A percentile compares a stretch with the other conserved stretches of the same genome.
Conservation (phyloP, 352 stramenopile species). For the Phytophthora tentaculata region DNA sequence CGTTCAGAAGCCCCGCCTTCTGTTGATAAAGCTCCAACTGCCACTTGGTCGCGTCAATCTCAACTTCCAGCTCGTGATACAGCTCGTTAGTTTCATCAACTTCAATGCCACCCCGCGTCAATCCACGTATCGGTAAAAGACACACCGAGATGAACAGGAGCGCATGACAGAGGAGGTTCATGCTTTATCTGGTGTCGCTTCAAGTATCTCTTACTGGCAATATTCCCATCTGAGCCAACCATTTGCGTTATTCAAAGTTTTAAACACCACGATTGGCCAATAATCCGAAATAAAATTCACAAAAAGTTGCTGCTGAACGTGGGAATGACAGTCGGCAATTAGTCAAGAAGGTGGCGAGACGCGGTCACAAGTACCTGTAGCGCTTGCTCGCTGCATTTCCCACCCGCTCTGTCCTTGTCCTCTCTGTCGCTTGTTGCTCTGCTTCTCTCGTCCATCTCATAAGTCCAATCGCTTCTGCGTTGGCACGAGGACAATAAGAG, state of each 20-base stretch:
- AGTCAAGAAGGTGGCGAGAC: slow-evolving; percentile 14
- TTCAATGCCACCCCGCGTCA: background rate
- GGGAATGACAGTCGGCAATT: slow-evolving; percentile 14
- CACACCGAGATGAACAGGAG: slow-evolving; percentile 13
- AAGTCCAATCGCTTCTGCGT: slow-evolving; percentile 28
- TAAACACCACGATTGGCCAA: slow-evolving; percentile 9
- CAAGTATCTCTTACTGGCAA: slow-evolving; percentile 13
- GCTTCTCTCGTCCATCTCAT: slow-evolving; percentile 16
- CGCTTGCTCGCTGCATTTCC: background rate
- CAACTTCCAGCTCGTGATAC: slow-evolving; percentile 17
- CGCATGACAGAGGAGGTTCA: slow-evolving; percentile 8
- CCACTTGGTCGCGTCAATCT: slow-evolving; percentile 31
- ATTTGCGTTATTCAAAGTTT: background rate
- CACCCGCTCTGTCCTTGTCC: slow-evolving; percentile 7
- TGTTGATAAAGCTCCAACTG: slow-evolving; percentile 30
- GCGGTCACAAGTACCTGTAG: background rate
- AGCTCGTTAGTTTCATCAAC: background rate
- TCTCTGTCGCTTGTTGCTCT: slow-evolving; percentile 7
- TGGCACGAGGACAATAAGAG: slow-evolving; percentile 21
- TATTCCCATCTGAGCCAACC: slow-evolving; percentile 16
- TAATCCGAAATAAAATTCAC: background rate
- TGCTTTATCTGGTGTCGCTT: slow-evolving; percentile 8
- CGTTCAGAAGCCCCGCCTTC: slow-evolving; percentile 22
- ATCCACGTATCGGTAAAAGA: slow-evolving; percentile 3
- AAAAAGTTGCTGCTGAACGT: slow-evolving; percentile 8